A percentile compares a stretch with the other conserved stretches of the same genome.
phyloP scores from a whole-genome alignment of 495 filamentous ascomycete genomes.

The Lophium mytilinum region DNA sequence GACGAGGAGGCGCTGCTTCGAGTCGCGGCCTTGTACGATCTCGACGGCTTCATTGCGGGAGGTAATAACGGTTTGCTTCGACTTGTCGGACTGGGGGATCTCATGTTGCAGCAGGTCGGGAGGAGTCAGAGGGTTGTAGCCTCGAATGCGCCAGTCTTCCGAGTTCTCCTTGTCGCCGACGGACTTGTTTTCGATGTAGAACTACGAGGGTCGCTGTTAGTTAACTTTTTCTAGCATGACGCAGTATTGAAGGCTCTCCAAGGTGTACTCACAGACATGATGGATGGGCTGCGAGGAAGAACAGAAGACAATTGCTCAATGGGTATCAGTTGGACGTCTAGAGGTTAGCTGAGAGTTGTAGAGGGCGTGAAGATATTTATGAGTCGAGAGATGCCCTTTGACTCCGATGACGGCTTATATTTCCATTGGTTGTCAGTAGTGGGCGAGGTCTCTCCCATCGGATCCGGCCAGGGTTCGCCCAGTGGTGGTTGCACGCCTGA shows the following conservation, averaged over 20 bases:
- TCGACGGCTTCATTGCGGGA: constrained; percentile 75
- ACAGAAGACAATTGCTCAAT: background rate
- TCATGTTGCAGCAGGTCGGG: constrained; percentile 95
- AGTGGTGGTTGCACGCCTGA: too few relatives aligned
- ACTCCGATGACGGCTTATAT: too few relatives aligned
- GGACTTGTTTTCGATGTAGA: constrained; percentile 84
- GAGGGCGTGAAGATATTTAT: background rate
- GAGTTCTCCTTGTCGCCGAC: constrained; percentile 71
- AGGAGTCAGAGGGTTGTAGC: constrained; percentile 82
- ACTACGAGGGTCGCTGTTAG: constrained; percentile 35
- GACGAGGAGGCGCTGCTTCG: constrained; percentile 71
- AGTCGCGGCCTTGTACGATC: constrained; percentile 72
- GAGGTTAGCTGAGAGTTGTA: too few relatives aligned
- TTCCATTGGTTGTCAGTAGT: too few relatives aligned
- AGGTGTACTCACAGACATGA: constrained; percentile 17
- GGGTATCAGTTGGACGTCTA: too few relatives aligned
- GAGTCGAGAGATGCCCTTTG: background rate
- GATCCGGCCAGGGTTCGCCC: too few relatives aligned
- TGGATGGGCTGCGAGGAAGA: background rate
- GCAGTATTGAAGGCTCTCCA: background rate
- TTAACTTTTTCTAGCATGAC: background rate
- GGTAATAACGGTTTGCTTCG: constrained; percentile 69
- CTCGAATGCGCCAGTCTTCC: constrained; percentile 87
- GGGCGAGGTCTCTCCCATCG: too few relatives aligned
- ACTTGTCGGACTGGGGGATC: constrained; percentile 69